Base-by-base conservation (phyloP, 345 rosid species). In the Litchi chinensis region DNA sequence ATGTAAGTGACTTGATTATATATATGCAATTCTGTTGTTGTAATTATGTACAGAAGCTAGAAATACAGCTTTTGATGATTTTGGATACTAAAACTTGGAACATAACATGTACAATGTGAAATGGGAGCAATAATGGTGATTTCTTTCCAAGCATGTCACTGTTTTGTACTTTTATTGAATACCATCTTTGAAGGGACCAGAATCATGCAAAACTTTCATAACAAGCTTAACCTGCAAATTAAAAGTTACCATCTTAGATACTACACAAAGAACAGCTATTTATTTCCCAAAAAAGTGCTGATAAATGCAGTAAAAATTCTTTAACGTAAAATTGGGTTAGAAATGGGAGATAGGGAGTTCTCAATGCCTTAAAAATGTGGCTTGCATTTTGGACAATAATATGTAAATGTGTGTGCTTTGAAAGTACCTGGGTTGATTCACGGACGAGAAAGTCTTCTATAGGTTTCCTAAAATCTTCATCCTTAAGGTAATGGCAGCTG, bases 131-230 rank as follows among this genome's bases (percentile, higher is more conserved):
- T 56, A 72, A 72, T 72, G 50, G 11, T 12, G 24, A 21, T 57
- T 73, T 18, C 11, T 48, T 22, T 39, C 37, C 2, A 32, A 32
- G 37, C 39, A 68, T 1, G 71, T 22, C 39, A 70, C 41, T 46
- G 39, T 71, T 28, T 77, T 54, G 32, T 46, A 39, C 83, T 63
- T 83, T 88, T 68, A 85, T 52, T 79, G 76, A 60, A 82, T 69
- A 32, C 85, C 92, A 28, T 93, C 97, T 85, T 95, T 95, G 37
- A 95, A 91, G 44, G 98, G 98, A 68, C 97, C 94, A 0, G 95
- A 92, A 50, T 92, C 97, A 4, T 71, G 89, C 68, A 93, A 75
- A 67, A 93, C 57, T 77, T 93, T 87, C 89, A 92, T 92, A 32
- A 93, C 98, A 76, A 73, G 86, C 68, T 85, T 76, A 40, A 95